Percentiles rank a stretch among this genome's conserved stretches.
phyloP scores from a whole-genome alignment of 1,139 yeast genomes.

The Wickerhamiella infanticola region DNA sequence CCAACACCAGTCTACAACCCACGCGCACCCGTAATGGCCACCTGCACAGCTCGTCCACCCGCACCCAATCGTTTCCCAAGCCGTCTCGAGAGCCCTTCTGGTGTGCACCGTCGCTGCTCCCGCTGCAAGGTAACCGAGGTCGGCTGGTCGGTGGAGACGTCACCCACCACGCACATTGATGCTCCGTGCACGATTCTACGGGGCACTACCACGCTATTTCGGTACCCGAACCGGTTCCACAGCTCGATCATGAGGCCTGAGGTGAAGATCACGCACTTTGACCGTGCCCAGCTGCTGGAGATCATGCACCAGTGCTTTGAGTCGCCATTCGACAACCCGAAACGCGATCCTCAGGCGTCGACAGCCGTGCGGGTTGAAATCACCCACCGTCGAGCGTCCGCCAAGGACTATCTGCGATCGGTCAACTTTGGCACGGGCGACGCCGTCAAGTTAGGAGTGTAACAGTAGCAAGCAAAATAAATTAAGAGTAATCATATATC shows the following conservation, averaged over 20 bases:
- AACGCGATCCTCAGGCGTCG: background rate
- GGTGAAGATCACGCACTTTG: slow-evolving; percentile 5
- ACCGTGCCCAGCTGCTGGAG: slow-evolving; percentile 7
- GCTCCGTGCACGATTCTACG: slow-evolving; percentile 1
- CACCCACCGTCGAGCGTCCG: background rate
- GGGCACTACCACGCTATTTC: background rate
- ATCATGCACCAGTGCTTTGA: slow-evolving; percentile 12
- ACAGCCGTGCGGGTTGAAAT: slow-evolving; percentile 4
- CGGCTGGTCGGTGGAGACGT: background rate
- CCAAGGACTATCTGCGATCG: background rate
- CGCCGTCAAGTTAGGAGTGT: too few species aligned
- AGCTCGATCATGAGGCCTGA: slow-evolving; percentile 8
- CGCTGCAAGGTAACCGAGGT: background rate
- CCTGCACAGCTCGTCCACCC: background rate
- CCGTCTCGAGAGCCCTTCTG: background rate
- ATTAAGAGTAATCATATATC: too few species aligned
- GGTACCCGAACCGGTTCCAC: slow-evolving; percentile 8
- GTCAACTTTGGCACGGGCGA: background rate
- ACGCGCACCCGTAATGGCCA: background rate
- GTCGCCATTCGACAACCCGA: slow-evolving; percentile 12
- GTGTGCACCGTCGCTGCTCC: background rate
- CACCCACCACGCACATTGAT: slow-evolving; percentile 1
- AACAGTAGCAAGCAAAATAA: too few species aligned
- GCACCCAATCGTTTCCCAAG: background rate
- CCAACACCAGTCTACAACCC: too few species aligned